Base-by-base conservation (phyloP, 2,329 filamentous ascomycete species). In the Cladosporium cucumerinum region DNA sequence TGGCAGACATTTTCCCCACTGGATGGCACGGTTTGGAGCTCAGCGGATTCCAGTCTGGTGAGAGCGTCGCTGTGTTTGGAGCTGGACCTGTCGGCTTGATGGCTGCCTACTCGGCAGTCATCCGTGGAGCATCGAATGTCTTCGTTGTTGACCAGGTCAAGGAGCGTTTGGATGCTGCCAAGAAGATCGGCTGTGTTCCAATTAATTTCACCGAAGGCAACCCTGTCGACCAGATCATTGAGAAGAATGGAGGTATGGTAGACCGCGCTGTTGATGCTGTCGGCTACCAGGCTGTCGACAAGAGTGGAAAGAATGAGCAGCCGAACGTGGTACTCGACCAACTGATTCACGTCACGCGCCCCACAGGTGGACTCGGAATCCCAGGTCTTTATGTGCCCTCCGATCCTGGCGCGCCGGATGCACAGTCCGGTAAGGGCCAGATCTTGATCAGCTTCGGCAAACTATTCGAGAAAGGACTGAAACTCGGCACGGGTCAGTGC, bases 391-490 rank as follows among this genome's bases (percentile, higher is more conserved):
- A 75, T 58, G 73, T 76, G 16, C 78, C 85, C 18, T 78, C 78
- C 57, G 85, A 89, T 66, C 87, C 87, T 16, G 87, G 87, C 55
- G 87, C 87, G 34, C 83, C 86, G 1, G 87, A 89, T 66, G 81
- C 81, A 61, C 82, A 86, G 51, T 80, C 82, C 21, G 84, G 81
- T n/a, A 86, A 87, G 70, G 87, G 87, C 0, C 85, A 87, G 80
- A 85, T 89, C 62, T 78, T 86, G 66, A 78, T 89, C 30, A 86
- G 83, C 62, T 89, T 89, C 69, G 86, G 87, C 64, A 89, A 89
- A 74, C 78, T 89, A 0, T 89, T 89, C 69, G 87, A 89, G 69
- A 89, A 89, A 81, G 86, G 86, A 1, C 78, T 89, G 5, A 81
- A 82, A 1, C 77, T 89, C 2, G 83, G 84, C 11, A 87, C 85